Base-by-base conservation (phyloP, 2,329 filamentous ascomycete genomes). In the Sarocladiaceae sp. region DNA sequence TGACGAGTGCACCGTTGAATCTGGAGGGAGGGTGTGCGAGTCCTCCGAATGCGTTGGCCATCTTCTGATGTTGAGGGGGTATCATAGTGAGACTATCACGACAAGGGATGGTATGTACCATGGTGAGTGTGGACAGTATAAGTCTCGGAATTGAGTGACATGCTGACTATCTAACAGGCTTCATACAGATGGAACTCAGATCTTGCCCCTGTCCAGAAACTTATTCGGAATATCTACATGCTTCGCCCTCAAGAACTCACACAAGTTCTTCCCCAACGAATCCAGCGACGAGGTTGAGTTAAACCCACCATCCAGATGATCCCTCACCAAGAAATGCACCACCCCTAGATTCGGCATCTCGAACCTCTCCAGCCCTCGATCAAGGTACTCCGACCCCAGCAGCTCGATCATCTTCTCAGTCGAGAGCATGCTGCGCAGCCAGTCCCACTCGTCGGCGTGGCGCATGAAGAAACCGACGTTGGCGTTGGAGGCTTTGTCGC, bases 381-480 rank as follows among this genome's bases (percentile, higher is more conserved):
- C 54, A n/a, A 51, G 50, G 37, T 63, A 56, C 45, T 63, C 59
- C 23, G 58, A 29, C 10, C 55, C 62, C 13, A 65, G 49, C 15
- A 65, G 50, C 21, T 51, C 53, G n/a, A 59, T 51, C 45, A 73
- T 52, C 16, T 58, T 62, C 3, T 55, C 51, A n/a, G 54, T 52
- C 1, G 61, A 69, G 51, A 73, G 55, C 18, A 69, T 44, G 13
- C 50, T 53, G 21, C 66, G 58, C 13, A 70, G 51, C 67, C 66
- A 69, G 9, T 66, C 58, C 53, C 62, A 72, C 50, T 70, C 66
- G 43, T 69, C 64, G 4, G 54, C 53, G 39, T 61, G 51, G 16
- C 62, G 56, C 11, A 67, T 63, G 55, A 66, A 74, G 49, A 69
- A 60, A 4, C 66, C 66, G 15, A 66, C 57, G 45, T 69, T 70